Evolutionary conservation across 441 rosid genomes (phyloP), one percentile per base, ranked within the genome.

Genomic region (Brassica hybrid): DNA sequence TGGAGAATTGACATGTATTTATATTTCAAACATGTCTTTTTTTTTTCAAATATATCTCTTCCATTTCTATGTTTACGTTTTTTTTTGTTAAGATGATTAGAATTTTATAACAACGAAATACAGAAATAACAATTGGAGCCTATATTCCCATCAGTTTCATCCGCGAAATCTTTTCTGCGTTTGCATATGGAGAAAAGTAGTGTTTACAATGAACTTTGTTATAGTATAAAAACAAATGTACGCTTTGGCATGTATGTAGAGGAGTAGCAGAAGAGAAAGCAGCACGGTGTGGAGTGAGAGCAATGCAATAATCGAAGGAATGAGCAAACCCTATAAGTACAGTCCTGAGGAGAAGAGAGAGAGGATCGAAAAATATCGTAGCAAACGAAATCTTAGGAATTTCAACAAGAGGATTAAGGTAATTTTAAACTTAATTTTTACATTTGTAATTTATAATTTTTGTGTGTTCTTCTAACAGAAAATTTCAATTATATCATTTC

Each of bases 321-420:
- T 93, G 98, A 87, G 75, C 85, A 89, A 81, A 85, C 91, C 98
- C 12, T 82, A 83, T 76, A 87, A 84, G 71, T 95, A 91, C 68
- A 86, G 89, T 71, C 98, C 99, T 0, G 91, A 89, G 77, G 97
- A 95, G 90, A 95, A 91, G 87, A 89, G 86, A 73, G 91, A 93
- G 74, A 88, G 87, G 65, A 95, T 95, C 80, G 91, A 93, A 66
- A 88, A 95, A 78, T 95, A 95, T 67, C 86, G 87, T 82, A 88
- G 74, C 88, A 95, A 95, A 84, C 90, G 94, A 84, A 85, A 82
- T 57, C 90, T 85, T 61, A 85, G 99, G 79, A 93, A 95, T 77
- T 95, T 95, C 92, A 95, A 84, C 90, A 95, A 92, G 87, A 95
- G 93, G 72, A 95, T 95, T 76, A 45, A 45, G 52, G 52, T 45